Percentiles rank a stretch among this genome's conserved stretches.
phyloP scores from a whole-genome alignment of 2,329 filamentous ascomycete genomes.

The Beauveria australis region DNA sequence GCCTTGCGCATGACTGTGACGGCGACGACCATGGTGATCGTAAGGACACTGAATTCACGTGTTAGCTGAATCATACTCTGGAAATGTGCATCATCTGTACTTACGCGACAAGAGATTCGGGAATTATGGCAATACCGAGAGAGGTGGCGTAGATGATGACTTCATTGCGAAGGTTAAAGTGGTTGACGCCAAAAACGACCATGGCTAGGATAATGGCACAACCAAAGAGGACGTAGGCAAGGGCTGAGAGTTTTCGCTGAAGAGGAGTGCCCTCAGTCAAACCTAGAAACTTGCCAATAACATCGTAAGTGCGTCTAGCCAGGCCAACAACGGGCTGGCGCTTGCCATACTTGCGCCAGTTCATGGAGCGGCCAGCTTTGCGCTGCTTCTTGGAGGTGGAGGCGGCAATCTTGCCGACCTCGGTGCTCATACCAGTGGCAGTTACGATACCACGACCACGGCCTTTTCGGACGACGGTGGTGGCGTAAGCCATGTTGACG shows the following conservation, averaged over 20 bases:
- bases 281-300: conserved; percentile 50
- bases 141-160: conserved; percentile 52
- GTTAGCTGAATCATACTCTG: conserved; percentile 10
- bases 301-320: conserved; percentile 38
- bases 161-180: conserved; percentile 41
- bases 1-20: conserved; percentile 57
- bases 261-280: conserved; percentile 64
- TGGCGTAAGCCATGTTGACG: conserved; percentile 67
- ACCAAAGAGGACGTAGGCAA: conserved; percentile 69
- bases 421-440: conserved; percentile 62
- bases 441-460: conserved; percentile 66
- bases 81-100: conserved; percentile 15
- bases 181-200: conserved; percentile 50
- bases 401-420: conserved; percentile 62
- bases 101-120: conserved; percentile 55
- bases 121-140: conserved; percentile 54
- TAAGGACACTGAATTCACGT: conserved; percentile 41
- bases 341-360: conserved; percentile 45
- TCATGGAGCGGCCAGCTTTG: conserved; percentile 47
- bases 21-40: conserved; percentile 61
- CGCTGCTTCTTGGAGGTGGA: conserved; percentile 44
- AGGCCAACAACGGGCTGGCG: conserved; percentile 39
- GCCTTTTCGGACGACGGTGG: conserved; percentile 64
- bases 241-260: conserved; percentile 67
- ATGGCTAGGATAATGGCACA: conserved; percentile 54